A percentile compares a stretch with the other conserved stretches of the same genome.
Conservation (phyloP, 2,329 filamentous ascomycete species). For the Aspergillus glaucus region DNA sequence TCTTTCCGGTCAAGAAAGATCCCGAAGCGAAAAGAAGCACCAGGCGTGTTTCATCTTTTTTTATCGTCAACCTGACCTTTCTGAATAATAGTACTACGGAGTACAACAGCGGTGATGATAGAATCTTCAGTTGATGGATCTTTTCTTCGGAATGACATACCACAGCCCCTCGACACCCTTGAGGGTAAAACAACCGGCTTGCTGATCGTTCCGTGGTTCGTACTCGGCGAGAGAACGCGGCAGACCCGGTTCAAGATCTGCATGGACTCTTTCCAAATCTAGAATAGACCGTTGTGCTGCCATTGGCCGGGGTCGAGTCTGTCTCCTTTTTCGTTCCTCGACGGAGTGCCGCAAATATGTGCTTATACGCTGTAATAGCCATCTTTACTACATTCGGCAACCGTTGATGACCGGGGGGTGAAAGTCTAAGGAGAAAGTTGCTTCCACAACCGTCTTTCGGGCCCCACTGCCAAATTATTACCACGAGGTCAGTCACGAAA, state of each 20-base stretch:
- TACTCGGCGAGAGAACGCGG: background rate
- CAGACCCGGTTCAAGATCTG: background rate
- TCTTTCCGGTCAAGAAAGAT: background rate
- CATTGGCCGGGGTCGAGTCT: background rate
- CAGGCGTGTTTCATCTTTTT: background rate
- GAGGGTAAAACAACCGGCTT: background rate
- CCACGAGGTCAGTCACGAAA: background rate
- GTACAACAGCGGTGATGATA: background rate
- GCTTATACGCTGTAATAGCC: background rate
- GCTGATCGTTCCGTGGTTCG: background rate
- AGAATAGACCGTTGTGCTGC: background rate
- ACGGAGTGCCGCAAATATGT: too few relatives aligned
- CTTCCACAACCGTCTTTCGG: background rate
- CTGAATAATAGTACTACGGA: background rate
- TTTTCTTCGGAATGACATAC: background rate
- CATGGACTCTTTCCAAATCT: background rate
- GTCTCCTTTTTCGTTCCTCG: background rate
- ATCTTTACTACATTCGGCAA: background rate
- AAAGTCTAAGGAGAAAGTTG: background rate
- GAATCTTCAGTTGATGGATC: background rate
- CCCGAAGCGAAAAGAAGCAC: background rate
- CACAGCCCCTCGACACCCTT: background rate
- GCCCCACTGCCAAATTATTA: background rate
- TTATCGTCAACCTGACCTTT: background rate
- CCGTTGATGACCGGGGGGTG: background rate